Percentiles rank a stretch among this genome's conserved stretches.
These are phyloP conservation scores for Naganishia albida DNA, from an alignment of 1,284 basidiomycete genomes.

Conservation along the genomic window DNA sequence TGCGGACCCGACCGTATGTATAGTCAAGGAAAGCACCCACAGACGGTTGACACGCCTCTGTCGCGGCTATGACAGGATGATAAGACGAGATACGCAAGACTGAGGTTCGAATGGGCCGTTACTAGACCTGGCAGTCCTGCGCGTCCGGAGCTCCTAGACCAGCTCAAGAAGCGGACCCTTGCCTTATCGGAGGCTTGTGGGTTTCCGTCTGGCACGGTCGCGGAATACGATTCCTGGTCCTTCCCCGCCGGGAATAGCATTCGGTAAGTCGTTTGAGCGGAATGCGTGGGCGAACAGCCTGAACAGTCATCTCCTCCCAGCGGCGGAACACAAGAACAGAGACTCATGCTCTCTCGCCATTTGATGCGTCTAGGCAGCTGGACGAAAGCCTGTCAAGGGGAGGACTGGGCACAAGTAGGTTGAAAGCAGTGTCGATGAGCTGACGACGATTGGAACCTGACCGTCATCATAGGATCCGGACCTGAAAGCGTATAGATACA, in stretches of 20 bases:
- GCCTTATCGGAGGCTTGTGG: constrained; percentile 36
- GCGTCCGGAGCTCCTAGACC: constrained; percentile 31
- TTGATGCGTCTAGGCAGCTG: constrained; percentile 45
- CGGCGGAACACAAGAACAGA: constrained; percentile 19
- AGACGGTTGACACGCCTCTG: neutral
- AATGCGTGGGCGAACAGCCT: neutral
- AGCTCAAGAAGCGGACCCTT: constrained; percentile 38
- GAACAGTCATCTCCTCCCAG: constrained; percentile 35
- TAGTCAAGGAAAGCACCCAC: neutral
- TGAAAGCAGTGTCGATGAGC: neutral
- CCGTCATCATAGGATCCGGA: constrained; percentile 39
- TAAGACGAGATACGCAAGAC: constrained; percentile 44
- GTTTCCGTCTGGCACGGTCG: constrained; percentile 17
- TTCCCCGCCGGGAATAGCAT: constrained; percentile 30
- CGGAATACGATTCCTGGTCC: neutral
- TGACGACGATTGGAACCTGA: neutral
- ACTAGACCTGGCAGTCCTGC: constrained; percentile 25
- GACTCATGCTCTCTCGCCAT: constrained; percentile 38
- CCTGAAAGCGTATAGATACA: constrained; percentile 42
- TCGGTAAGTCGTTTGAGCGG: neutral
- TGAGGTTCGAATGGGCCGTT: constrained; percentile 43
- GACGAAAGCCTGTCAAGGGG: constrained; percentile 41
- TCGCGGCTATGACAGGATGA: constrained; percentile 38
- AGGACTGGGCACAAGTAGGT: constrained; percentile 42
- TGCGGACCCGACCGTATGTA: constrained; percentile 39